Evolutionary conservation across 1,284 basidiomycete species (phyloP).

Genomic region (Inonotus obliquus): DNA sequence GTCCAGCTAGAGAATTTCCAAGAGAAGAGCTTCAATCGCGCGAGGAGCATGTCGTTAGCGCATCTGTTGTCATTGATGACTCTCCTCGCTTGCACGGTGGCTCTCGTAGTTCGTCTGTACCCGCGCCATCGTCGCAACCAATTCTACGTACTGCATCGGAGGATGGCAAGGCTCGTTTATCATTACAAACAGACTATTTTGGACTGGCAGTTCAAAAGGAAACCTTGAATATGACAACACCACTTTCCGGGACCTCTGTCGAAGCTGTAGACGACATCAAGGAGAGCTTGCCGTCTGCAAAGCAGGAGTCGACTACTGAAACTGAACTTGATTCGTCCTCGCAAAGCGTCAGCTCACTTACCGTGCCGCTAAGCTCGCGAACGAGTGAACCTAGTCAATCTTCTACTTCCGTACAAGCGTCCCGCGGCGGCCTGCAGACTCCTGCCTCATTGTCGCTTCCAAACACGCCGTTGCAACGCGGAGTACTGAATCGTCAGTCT

Average conservation of each 20-base stretch:
- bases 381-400: not conserved
- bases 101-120: slow-evolving; percentile 12
- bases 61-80: not conserved
- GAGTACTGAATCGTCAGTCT: slow-evolving; percentile 54
- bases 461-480: slow-evolving; percentile 40
- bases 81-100: not conserved
- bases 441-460: slow-evolving; percentile 32
- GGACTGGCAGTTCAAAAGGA: slow-evolving; percentile 7
- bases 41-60: not conserved
- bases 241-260: not conserved
- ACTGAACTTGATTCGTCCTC: not conserved
- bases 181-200: slow-evolving; percentile 9
- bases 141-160: slow-evolving; percentile 11
- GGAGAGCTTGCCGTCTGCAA: not conserved
- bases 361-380: not conserved
- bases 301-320: not conserved
- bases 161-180: slow-evolving; percentile 1
- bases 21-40: not conserved
- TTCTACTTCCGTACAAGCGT: slow-evolving; percentile 24
- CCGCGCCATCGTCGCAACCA: slow-evolving; percentile 9
- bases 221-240: not conserved
- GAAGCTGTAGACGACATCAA: not conserved
- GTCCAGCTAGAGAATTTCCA: slow-evolving; percentile 3
- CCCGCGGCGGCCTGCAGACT: slow-evolving; percentile 26
- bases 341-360: not conserved